These are phyloP conservation scores for Trichoderma endophyticum DNA, from an alignment of 2,329 filamentous ascomycete species.

Conservation along the genomic window DNA sequence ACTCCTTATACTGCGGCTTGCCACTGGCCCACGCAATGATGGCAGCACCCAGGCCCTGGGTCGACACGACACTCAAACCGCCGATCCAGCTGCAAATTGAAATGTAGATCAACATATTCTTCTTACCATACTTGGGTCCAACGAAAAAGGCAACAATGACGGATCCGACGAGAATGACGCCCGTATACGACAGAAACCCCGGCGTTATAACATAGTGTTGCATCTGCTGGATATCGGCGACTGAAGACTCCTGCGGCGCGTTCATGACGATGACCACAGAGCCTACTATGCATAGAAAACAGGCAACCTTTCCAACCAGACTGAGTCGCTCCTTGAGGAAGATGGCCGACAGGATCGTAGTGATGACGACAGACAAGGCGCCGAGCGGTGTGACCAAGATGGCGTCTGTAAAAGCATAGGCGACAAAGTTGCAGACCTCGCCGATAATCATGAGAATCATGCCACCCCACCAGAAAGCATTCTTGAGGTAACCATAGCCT, in stretches of 20 bases:
- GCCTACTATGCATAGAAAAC: slow-evolving; percentile 91
- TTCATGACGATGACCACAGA: slow-evolving; percentile 94
- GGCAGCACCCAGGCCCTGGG: slow-evolving; percentile 86
- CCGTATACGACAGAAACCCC: slow-evolving; percentile 80
- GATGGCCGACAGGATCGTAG: slow-evolving; percentile 85
- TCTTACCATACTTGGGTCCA: slow-evolving; percentile 87
- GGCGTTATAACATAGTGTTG: slow-evolving; percentile 80
- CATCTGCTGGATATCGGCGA: slow-evolving; percentile 88
- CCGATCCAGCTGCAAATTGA: slow-evolving; percentile 94
- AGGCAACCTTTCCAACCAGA: slow-evolving; percentile 93
- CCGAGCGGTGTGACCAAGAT: slow-evolving; percentile 92
- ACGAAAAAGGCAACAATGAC: slow-evolving; percentile 72
- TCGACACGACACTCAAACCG: slow-evolving; percentile 89
- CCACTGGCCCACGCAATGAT: slow-evolving; percentile 84
- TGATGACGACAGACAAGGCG: slow-evolving; percentile 87
- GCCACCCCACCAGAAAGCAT: slow-evolving; percentile 88
- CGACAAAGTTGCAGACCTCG: slow-evolving; percentile 95
- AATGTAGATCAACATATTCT: slow-evolving; percentile 96
- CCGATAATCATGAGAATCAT: slow-evolving; percentile 97
- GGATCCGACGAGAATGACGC: slow-evolving; percentile 74
- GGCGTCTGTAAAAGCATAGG: slow-evolving; percentile 94
- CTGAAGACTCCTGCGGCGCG: slow-evolving; percentile 80
- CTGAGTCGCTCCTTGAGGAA: slow-evolving; percentile 94
- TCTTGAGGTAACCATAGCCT: slow-evolving; percentile 96
- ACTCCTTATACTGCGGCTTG: slow-evolving; percentile 87